A percentile compares a stretch with the other conserved stretches of the same genome.
phyloP scores from a whole-genome alignment of 306 rosid genomes.

The Ammopiptanthus mongolicus region DNA sequence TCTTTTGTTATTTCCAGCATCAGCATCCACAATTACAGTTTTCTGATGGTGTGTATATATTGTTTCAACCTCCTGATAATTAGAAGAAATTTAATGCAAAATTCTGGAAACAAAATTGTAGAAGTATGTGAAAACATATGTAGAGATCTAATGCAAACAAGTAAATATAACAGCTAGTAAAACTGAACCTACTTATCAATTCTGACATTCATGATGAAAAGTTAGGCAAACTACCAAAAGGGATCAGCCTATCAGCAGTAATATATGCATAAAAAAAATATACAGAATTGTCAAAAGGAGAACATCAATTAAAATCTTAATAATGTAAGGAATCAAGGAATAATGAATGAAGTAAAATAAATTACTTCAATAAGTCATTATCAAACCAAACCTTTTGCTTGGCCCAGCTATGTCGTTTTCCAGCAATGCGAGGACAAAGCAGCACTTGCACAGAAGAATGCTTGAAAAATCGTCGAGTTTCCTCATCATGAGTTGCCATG shows the following conservation, averaged over 20 bases:
- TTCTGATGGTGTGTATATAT: conserved; percentile 99
- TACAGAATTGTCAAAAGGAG: neutral
- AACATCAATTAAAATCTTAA: neutral
- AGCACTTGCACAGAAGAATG: conserved; percentile 88
- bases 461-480: conserved; percentile 88
- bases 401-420: conserved; percentile 88
- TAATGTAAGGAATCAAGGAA: neutral
- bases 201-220: neutral
- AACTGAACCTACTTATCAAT: conserved; percentile 12
- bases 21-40: conserved; percentile 90
- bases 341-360: neutral
- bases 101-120: neutral
- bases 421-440: conserved; percentile 86
- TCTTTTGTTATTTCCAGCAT: conserved; percentile 69
- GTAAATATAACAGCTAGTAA: neutral
- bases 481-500: conserved; percentile 98
- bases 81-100: conserved; percentile 20
- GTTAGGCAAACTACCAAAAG: conserved; percentile 1
- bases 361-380: conserved; percentile 2
- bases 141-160: neutral
- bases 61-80: conserved; percentile 79
- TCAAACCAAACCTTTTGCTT: conserved; percentile 65
- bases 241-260: neutral
- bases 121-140: neutral
- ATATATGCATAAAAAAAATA: neutral